These are phyloP conservation scores for Hirschioporus abietinus DNA, from an alignment of 768 basidiomycete genomes.

Conservation along the genomic window DNA sequence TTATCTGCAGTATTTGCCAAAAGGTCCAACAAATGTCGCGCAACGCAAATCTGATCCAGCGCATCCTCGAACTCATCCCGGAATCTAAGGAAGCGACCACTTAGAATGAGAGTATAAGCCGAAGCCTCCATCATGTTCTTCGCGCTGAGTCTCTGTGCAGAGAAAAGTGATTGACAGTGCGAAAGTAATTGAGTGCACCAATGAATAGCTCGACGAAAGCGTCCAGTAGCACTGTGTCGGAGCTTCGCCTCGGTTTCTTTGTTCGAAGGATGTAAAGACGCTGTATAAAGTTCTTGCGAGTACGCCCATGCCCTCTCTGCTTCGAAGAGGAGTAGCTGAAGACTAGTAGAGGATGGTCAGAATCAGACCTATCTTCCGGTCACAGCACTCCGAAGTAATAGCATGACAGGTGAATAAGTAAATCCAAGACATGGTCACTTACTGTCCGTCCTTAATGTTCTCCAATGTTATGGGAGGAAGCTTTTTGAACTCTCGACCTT, in stretches of 20 bases:
- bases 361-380: too few species aligned
- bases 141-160: conserved; percentile 45
- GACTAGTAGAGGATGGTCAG: conserved; percentile 33
- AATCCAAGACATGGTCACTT: conserved; percentile 24
- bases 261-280: conserved; percentile 47
- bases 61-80: conserved; percentile 72
- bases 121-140: conserved; percentile 62
- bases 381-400: too few species aligned
- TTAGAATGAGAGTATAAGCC: conserved; percentile 73
- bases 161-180: conserved; percentile 61
- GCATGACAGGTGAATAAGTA: too few species aligned
- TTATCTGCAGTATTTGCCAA: conserved; percentile 59
- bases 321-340: conserved; percentile 83
- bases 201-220: conserved; percentile 73
- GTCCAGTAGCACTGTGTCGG: conserved; percentile 70
- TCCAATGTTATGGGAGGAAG: conserved; percentile 60
- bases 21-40: conserved; percentile 66
- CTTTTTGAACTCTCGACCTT: conserved; percentile 88
- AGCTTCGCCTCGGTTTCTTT: conserved; percentile 48
- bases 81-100: conserved; percentile 78
- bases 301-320: conserved; percentile 91
- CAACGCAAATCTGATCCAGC: conserved; percentile 70
- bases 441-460: conserved; percentile 84
- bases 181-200: conserved; percentile 77
- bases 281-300: conserved; percentile 68